Base-by-base conservation (phyloP, 495 filamentous ascomycete species). In the Xylaria grammica region DNA sequence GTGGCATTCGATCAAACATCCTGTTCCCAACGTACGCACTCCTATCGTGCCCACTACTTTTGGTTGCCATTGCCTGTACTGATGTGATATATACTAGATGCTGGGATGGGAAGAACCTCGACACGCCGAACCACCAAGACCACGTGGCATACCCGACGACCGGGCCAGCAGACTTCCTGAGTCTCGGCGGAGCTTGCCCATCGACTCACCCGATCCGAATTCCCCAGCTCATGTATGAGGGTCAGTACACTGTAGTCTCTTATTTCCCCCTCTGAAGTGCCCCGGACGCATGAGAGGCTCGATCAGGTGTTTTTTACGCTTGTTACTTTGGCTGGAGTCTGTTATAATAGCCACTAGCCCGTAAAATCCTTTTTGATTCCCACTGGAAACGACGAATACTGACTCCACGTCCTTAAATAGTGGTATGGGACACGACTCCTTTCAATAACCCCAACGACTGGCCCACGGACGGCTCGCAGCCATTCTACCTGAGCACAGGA, bases 81-180 rank as follows among this genome's bases (percentile, higher is more conserved):
- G 15, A 42, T 17, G 8, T 15, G 40, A 42, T 11, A 42, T 36
- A 11, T 36, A 11, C 40, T 17, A 82, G 75, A 46, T 84, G 82
- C 81, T 84, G 82, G 82, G 81, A 84, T 63, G 81, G 82, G 60
- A 78, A 79, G 68, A 82, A 83, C 72, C 75, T 84, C 65, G 82
- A 85, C 77, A 77, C 72, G 50, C 79, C 82, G 30, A 79, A 85
- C 81, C 82, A 85, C 75, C 70, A 79, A 63, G 74, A 77, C 75
- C 81, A 84, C 73, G 78, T 83, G 0, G 72, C 81, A 29, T 81
- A 83, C 66, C 78, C 78, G 0, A 67, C 69, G 0, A 62, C 66
- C 4, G 79, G 80, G 10, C 83, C 81, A 17, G 79, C 86, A 40
- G 77, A 76, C 44, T 81, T 82, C 76, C 67, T 78, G 4, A 70